Percentiles rank a stretch among this genome's conserved stretches.
These are phyloP conservation scores for Mortierella sp. DNA, from an alignment of 371 early-diverging fungal species.

Conservation along the genomic window DNA sequence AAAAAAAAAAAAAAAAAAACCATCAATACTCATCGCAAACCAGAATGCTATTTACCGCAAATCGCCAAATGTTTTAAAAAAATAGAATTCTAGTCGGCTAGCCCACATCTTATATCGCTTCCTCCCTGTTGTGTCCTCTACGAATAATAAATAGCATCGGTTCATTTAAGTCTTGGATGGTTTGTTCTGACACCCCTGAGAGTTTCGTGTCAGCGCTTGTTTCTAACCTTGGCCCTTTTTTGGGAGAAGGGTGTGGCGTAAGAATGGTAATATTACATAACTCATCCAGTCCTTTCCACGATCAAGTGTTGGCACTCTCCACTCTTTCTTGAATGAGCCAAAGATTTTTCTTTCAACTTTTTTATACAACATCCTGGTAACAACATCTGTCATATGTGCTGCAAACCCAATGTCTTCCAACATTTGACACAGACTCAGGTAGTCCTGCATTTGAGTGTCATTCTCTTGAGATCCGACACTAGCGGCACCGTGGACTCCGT, in stretches of 20 bases:
- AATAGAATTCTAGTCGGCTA: conserved; percentile 50
- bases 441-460: conserved; percentile 10
- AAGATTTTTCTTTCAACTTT: conserved; percentile 41
- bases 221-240: conserved; percentile 28
- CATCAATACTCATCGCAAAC: background rate
- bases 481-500: conserved; percentile 8
- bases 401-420: conserved; percentile 46
- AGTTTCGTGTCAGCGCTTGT: background rate
- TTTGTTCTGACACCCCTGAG: background rate
- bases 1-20: no score
- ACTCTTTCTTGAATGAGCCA: conserved; percentile 21
- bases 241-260: conserved; percentile 36
- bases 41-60: conserved; percentile 25
- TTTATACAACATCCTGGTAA: conserved; percentile 44
- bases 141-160: background rate
- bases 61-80: conserved; percentile 57
- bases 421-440: conserved; percentile 28
- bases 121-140: conserved; percentile 20
- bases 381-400: conserved; percentile 32
- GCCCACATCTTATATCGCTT: conserved; percentile 48
- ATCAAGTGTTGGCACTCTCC: conserved; percentile 32
- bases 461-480: background rate
- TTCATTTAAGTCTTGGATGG: background rate
- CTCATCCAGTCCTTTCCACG: conserved; percentile 51
- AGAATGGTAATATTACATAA: conserved; percentile 36